These are phyloP conservation scores for Plasmodium gonderi DNA, from an alignment of 169 alveolate species.

Conservation along the genomic window DNA sequence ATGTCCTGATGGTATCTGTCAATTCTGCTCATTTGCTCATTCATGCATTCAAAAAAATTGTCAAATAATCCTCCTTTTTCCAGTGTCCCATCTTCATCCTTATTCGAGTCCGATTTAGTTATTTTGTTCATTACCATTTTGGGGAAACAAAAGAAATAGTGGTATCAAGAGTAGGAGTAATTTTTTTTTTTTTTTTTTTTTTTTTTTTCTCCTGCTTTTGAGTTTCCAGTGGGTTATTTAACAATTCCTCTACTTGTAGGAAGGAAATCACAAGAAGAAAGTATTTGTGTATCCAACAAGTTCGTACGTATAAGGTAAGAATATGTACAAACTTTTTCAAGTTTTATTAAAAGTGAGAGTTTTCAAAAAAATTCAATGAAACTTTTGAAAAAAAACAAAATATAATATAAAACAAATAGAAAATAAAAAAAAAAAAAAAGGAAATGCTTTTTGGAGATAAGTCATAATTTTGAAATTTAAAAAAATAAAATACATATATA, in stretches of 20 bases:
- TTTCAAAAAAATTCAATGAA: neutral
- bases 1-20: conserved; percentile 28
- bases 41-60: conserved; percentile 22
- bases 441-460: neutral
- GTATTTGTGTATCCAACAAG: neutral
- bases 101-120: neutral
- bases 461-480: neutral
- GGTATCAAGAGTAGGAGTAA: too few species aligned
- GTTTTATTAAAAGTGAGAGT: neutral
- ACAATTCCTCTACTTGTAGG: neutral
- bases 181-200: neutral
- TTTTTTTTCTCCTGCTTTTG: neutral
- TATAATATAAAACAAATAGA: neutral
- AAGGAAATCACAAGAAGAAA: neutral
- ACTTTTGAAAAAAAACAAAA: neutral
- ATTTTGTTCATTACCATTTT: conserved; percentile 15
- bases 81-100: neutral
- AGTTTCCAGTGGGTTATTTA: neutral
- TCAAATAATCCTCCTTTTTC: conserved; percentile 12
- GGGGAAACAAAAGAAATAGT: neutral
- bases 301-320: neutral
- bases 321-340: neutral
- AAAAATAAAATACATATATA: neutral
- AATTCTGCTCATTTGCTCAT: conserved; percentile 19
- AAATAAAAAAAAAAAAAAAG: neutral